Base-by-base conservation (phyloP, 2,329 filamentous ascomycete genomes). In the Zasmidium angulare region DNA sequence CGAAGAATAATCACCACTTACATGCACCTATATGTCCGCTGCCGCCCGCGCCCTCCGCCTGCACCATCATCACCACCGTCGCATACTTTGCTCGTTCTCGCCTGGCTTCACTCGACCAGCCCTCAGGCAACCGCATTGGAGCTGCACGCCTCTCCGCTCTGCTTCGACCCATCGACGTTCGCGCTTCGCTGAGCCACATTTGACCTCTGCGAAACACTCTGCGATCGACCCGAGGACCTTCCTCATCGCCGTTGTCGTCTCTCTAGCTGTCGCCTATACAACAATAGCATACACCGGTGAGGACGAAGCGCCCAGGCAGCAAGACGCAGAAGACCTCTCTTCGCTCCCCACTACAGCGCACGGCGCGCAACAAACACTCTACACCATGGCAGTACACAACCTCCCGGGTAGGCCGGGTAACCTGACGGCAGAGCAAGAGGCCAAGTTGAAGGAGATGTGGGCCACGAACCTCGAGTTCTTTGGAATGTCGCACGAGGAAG, bases 391-490 rank as follows among this genome's bases (percentile, higher is more conserved):
- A 40, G 36, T 49, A 14, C 36, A 53, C 19, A 47, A 51, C 22
- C 48, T 82, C 48, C 84, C 88, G 40, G 95, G 95, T 55, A 87
- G 92, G 62, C 85, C 91, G 56, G 92, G 91, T 60, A 96, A 90
- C 67, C 82, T 99, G 59, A 97, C 93, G n/a, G 76, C 86, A 2
- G 93, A 97, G 63, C 87, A 99, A 77, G 91, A 96, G 69, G 84
- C 85, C 64, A 97, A 96, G 78, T 80, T 99, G 59, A 89, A 89
- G 70, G 89, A 96, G 75, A 84, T 98, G 66, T 99, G 95, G 95
- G 77, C 83, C 14, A 80, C 87, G 55, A 82, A 91, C 43, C 83
- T 96, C 66, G 87, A 89, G 63, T 81, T 96, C 48, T 92, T 89
- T 72, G 90, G 89, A 24, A 82, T 92, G 56, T 54, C 61, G 21